Evolutionary conservation across 2,329 filamentous ascomycete species (phyloP), one percentile per base, ranked within the genome.

Genomic region (Gnomoniopsis sp.): DNA sequence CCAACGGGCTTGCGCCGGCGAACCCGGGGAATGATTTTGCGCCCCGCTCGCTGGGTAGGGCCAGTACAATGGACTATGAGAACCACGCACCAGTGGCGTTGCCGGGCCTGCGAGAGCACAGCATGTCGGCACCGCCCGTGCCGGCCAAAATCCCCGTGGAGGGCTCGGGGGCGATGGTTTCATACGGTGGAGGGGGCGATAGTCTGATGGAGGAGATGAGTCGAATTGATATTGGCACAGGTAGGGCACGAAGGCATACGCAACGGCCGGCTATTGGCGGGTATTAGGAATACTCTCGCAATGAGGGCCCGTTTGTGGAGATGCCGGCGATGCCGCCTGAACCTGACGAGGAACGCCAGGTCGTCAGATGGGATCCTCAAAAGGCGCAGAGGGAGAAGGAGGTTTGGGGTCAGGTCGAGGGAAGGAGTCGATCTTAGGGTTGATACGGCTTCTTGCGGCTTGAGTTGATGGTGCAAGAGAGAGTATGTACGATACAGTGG

Each of bases 161-260:
- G n/a, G 80, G 77, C 75, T 80, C 75, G 62, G 77, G 75, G 34
- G 70, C 66, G 33, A 63, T 71, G 51, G 58, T 64, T 10, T 47
- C 62, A 19, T 2, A 67, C 68, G 64, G 66, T 65, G 51, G 63
- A 65, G 63, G 60, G 3, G 62, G 64, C 15, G 72, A 71, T 6
- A 79, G 80, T 58, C 73, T 93, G 54, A 82, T 88, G 72, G 79
- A 90, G 63, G 89, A 93, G 73, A 82, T 93, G 79, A 85, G 81
- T 66, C 77, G 78, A 50, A 88, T 88, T 62, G 85, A 88, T 65
- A 81, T 88, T 63, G 86, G 86, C n/a, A 76, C 76, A 23, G 85
- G 84, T 3, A 75, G 85, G 59, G 80, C 82, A 26, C 75, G 82
- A 65, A 75, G 83, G 48, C 78, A 81, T 50, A 53, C 53, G 19